These are phyloP conservation scores for Leucocoprinus leucothites DNA, from an alignment of 768 basidiomycete species.

Conservation along the genomic window DNA sequence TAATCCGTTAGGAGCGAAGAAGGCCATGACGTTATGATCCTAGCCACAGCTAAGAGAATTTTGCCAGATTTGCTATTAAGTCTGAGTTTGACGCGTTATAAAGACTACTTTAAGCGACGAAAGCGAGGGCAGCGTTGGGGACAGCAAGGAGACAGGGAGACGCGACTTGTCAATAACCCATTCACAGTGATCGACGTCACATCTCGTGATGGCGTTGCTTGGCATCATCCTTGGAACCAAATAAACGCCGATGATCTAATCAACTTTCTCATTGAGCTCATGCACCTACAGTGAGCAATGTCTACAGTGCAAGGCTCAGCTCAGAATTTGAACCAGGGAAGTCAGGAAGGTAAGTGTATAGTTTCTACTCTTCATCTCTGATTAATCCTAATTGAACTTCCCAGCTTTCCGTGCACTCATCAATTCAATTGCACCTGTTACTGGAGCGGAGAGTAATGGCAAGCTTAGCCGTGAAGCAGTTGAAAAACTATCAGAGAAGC, in stretches of 20 bases:
- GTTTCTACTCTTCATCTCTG: not conserved
- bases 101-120: not conserved
- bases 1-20: constrained; percentile 27
- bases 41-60: not conserved
- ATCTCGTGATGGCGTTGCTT: constrained; percentile 14
- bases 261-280: not conserved
- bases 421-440: constrained; percentile 34
- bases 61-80: not conserved
- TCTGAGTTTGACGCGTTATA: not conserved
- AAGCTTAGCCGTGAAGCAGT: constrained; percentile 47
- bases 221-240: not conserved
- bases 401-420: constrained; percentile 40
- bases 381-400: not conserved
- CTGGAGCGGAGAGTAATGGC: constrained; percentile 14
- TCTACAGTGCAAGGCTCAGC: constrained; percentile 17
- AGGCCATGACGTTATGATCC: constrained; percentile 11
- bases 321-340: constrained; percentile 25
- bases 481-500: constrained; percentile 53
- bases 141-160: not conserved
- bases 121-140: not conserved
- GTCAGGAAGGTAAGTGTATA: constrained; percentile 24
- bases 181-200: constrained; percentile 10
- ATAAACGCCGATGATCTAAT: not conserved
- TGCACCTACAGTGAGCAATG: constrained; percentile 8
- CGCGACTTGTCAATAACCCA: constrained; percentile 8